These are phyloP conservation scores for Pseudogymnoascus pannorum DNA, from an alignment of 2,329 filamentous ascomycete species.

Conservation along the genomic window DNA sequence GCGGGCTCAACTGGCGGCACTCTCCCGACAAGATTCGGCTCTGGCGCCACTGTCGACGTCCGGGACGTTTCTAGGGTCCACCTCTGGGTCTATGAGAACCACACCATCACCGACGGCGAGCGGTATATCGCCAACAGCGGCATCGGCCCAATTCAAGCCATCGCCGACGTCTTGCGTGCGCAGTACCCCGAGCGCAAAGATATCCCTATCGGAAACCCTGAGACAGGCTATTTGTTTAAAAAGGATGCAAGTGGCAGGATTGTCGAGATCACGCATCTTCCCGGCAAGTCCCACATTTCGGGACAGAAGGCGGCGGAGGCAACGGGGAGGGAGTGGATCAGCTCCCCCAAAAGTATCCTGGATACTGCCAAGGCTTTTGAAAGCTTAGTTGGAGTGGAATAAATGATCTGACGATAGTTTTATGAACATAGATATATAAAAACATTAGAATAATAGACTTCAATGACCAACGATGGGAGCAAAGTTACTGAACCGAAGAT, in stretches of 20 bases:
- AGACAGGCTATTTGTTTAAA: constrained; percentile 32
- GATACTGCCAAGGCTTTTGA: constrained; percentile 32
- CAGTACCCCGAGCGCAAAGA: constrained; percentile 31
- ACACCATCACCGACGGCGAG: constrained; percentile 32
- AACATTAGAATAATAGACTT: not conserved
- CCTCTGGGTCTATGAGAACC: constrained; percentile 32
- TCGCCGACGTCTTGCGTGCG: constrained; percentile 35
- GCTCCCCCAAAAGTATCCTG: constrained; percentile 23
- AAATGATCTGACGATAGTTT: not conserved
- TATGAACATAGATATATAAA: not conserved
- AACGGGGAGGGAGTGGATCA: constrained; percentile 25
- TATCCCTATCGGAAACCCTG: constrained; percentile 33
- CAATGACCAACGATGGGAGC: not conserved
- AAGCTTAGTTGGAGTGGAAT: constrained; percentile 6
- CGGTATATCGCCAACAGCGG: constrained; percentile 33
- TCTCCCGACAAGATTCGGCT: constrained; percentile 21
- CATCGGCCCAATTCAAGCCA: constrained; percentile 31
- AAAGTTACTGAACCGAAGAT: not conserved
- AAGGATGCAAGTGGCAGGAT: constrained; percentile 20
- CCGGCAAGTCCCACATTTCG: constrained; percentile 20
- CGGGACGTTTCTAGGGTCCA: constrained; percentile 37
- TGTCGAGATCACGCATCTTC: constrained; percentile 12
- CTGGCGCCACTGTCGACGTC: constrained; percentile 35
- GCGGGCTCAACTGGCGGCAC: constrained; percentile 26
- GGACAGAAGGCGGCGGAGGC: constrained; percentile 24